These are phyloP conservation scores for Erodium moschatum DNA, from an alignment of 441 rosid species.

Conservation along the genomic window DNA sequence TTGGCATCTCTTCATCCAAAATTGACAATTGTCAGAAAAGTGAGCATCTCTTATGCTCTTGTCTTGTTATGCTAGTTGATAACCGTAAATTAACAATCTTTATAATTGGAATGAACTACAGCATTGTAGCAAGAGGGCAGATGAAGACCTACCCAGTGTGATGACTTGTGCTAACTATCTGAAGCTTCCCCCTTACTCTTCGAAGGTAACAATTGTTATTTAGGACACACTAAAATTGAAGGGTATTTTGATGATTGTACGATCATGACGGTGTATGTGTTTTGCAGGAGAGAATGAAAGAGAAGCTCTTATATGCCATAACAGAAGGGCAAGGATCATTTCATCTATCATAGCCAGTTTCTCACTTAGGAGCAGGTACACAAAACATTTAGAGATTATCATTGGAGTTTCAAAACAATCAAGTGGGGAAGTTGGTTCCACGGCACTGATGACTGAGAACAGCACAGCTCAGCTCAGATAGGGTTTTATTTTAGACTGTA, in stretches of 20 bases:
- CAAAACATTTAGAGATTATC: conserved; percentile 13
- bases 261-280: no score
- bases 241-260: neutral
- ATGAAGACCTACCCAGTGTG: conserved; percentile 84
- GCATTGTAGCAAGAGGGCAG: conserved; percentile 61
- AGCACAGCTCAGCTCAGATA: neutral
- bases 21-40: conserved; percentile 92
- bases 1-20: conserved; percentile 83
- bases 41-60: conserved; percentile 13
- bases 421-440: no score
- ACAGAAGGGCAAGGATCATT: conserved; percentile 97
- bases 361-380: conserved; percentile 8
- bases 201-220: conserved; percentile 39
- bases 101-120: conserved; percentile 26
- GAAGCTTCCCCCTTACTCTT: conserved; percentile 86
- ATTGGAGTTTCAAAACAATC: no score
- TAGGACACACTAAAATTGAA: neutral
- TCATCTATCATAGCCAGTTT: conserved; percentile 51
- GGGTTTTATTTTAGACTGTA: neutral
- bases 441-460: no score
- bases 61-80: no score
- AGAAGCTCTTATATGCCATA: conserved; percentile 81
- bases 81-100: neutral
- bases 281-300: conserved; percentile 90
- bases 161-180: conserved; percentile 98